Base-by-base conservation (phyloP, 352 stramenopile species). In the Phytophthora sansomeana region DNA sequence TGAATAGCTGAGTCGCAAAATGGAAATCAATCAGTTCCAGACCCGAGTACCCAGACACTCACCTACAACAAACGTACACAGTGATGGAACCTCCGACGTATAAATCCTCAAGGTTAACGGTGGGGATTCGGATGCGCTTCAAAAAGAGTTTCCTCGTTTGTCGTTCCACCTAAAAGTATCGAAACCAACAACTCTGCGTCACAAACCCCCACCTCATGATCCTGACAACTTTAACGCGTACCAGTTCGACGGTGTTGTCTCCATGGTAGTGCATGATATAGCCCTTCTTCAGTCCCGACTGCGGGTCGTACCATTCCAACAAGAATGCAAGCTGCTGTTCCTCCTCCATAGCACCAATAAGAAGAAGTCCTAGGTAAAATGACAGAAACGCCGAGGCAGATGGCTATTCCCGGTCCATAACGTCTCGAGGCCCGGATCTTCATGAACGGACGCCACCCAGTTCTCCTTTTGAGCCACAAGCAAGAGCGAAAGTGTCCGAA, bases 261-360 rank as follows among this genome's bases (percentile, higher is more conserved):
- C 72, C 74, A 50, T 90, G 82, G 64, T 89, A 93, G 59, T 90
- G 77, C 54, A 95, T 75, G 46, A 92, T 78, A 67, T 89, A 95
- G 17, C 71, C 73, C 58, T 92, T 89, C 60, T 78, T 75, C 43
- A 90, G 69, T 41, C 83, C 78, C 6, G 81, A 85, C 55, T 95
- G 86, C 4, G 84, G 79, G 55, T 95, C 84, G 57, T 85, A 74
- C 86, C 86, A 95, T 72, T 95, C 82, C 49, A 89, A 72, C 28
- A 92, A 87, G 67, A 92, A 92, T 17, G 86, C 81, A 21, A 92
- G 79, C 41, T 87, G 63, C 46, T 87, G 51, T 44, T 91, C 81
- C 62, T 91, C 78, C 41, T 72, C 61, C 73, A 81, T 81, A 24
- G 6, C 26, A 26, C 14, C 28, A 19, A 42, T 3, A 16, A 28